Conservation (phyloP, 108 stramenopile genomes). For the Seminavis robusta region DNA sequence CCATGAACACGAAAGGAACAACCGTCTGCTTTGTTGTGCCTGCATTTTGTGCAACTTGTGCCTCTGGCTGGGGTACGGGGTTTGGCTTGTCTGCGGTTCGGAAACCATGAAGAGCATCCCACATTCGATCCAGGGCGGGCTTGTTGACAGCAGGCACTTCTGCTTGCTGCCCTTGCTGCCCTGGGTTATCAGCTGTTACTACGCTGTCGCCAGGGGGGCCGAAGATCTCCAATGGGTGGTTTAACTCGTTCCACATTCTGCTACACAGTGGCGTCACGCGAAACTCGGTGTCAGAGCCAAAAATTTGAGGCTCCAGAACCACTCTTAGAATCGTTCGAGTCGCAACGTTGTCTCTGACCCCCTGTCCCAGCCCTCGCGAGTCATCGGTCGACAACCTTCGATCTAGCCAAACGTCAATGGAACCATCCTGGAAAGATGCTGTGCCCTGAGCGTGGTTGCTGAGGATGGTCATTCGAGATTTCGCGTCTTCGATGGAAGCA, state of each 20-base stretch:
- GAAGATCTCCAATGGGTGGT: conserved; percentile 38
- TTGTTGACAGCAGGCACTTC: too few relatives aligned
- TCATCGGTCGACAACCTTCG: conserved; percentile 48
- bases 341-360: conserved; percentile 49
- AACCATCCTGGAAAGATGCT: conserved; percentile 46
- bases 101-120: too few relatives aligned
- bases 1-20: conserved; percentile 56
- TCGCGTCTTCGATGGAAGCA: conserved; percentile 52
- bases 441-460: conserved; percentile 65
- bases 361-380: conserved; percentile 45
- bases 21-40: too few relatives aligned
- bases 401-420: conserved; percentile 69
- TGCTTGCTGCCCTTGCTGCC: too few relatives aligned
- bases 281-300: conserved; percentile 29
- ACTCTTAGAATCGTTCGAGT: conserved; percentile 52
- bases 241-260: conserved; percentile 52
- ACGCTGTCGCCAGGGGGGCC: too few relatives aligned
- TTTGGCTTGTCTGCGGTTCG: too few relatives aligned
- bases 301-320: conserved; percentile 27
- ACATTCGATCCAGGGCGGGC: too few relatives aligned
- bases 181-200: too few relatives aligned
- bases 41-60: too few relatives aligned
- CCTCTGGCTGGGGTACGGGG: too few relatives aligned
- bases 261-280: conserved; percentile 36
- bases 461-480: conserved; percentile 41